Evolutionary conservation across 306 rosid species (phyloP), one percentile per base, ranked within the genome.

Genomic region (Begonia peltatifolia): DNA sequence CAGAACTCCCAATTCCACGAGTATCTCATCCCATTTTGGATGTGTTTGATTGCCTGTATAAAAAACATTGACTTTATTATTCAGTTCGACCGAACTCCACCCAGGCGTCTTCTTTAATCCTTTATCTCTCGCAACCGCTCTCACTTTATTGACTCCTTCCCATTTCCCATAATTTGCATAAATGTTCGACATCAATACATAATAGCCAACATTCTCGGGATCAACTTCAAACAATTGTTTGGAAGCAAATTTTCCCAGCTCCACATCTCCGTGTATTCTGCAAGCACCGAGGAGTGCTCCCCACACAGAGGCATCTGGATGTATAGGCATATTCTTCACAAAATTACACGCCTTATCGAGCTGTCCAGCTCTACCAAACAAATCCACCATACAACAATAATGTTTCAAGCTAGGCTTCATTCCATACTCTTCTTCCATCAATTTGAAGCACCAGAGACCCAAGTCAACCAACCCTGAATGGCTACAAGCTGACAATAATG

Each of bases 241-340:
- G 10, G 82, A 76, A 41, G 74, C 73, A 58, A 66, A 36, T 63
- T 68, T 68, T 6, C 63, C 69, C 67, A 76, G 36, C 44, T 76
- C 68, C 20, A 54, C 67, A 55, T 76, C 68, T 41, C 74, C 73
- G 63, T 72, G 82, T 46, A 76, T 76, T 60, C 82, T 65, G 62
- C 82, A 76, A 64, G 78, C 75, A 15, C 82, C 82, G 54, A 76
- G 82, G 61, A 76, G 75, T 46, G 82, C 82, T 17, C 75, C 78
- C 82, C 82, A 76, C 9, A 76, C 56, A 20, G 82, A 76, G 14
- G 73, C 72, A 63, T 76, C 82, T 0, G 82, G 78, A 38, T 17
- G 55, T 54, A 76, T 7, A 23, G 78, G 66, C 82, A 76, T 76
- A 7, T 54, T 64, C 46, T 66, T 59, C 20, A 76, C 63, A 53